These are phyloP conservation scores for Albatrellus sp. DNA, from an alignment of 1,284 basidiomycete species.

Conservation along the genomic window DNA sequence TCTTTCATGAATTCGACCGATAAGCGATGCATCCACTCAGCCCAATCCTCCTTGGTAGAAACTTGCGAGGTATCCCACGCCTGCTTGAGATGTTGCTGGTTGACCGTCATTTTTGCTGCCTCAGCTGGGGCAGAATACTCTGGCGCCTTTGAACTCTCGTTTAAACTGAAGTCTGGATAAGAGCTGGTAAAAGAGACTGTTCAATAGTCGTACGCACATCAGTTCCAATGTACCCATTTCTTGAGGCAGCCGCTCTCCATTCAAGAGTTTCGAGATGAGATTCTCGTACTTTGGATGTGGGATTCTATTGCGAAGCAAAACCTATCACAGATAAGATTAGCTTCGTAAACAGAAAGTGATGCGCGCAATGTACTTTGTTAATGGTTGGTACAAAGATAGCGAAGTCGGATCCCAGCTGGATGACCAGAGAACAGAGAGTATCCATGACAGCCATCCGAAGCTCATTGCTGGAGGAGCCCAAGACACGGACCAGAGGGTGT, in stretches of 20 bases:
- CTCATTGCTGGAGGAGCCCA: slow-evolving; percentile 74
- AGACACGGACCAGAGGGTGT: slow-evolving; percentile 85
- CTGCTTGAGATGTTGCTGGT: slow-evolving; percentile 95
- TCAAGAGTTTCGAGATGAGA: slow-evolving; percentile 81
- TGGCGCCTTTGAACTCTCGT: slow-evolving; percentile 47
- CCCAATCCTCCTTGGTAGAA: slow-evolving; percentile 83
- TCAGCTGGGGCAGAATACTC: slow-evolving; percentile 73
- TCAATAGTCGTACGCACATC: slow-evolving; percentile 28
- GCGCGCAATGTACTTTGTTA: slow-evolving; percentile 64
- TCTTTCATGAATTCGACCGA: slow-evolving; percentile 98
- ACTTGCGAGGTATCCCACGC: slow-evolving; percentile 91
- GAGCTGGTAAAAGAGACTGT: slow-evolving; percentile 2
- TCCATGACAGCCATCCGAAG: slow-evolving; percentile 86
- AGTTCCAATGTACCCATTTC: slow-evolving; percentile 50
- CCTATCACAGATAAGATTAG: slow-evolving; percentile 27
- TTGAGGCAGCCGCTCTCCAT: slow-evolving; percentile 84
- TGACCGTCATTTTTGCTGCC: slow-evolving; percentile 84
- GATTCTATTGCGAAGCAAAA: slow-evolving; percentile 69
- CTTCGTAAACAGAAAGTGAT: not conserved
- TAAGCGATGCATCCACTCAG: slow-evolving; percentile 90
- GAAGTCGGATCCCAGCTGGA: slow-evolving; percentile 93
- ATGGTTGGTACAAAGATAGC: slow-evolving; percentile 97
- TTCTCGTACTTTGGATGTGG: slow-evolving; percentile 83
- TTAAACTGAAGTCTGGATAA: slow-evolving; percentile 24
- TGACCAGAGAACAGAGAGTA: slow-evolving; percentile 82